Conservation (phyloP, 2,329 filamentous ascomycete genomes). For the Pyrenophora tritici-repentis region DNA sequence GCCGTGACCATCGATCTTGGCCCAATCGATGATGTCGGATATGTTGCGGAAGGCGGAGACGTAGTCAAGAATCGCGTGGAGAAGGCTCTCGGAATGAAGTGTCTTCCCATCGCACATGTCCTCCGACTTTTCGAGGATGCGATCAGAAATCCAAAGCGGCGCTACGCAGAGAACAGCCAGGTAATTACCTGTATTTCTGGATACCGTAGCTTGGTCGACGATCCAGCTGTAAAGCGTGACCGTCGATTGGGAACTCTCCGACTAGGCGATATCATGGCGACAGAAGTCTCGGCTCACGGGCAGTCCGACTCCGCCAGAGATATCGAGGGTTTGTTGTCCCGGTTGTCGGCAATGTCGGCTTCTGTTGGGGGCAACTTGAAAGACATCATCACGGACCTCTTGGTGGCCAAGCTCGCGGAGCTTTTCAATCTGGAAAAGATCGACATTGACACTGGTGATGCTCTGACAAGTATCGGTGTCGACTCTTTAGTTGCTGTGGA, state of each 20-base stretch:
- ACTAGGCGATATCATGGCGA: not conserved
- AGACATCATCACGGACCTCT: not conserved
- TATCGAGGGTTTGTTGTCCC: too few relatives aligned
- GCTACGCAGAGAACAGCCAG: not conserved
- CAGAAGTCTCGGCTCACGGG: too few relatives aligned
- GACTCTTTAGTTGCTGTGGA: conserved; percentile 6
- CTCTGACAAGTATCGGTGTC: conserved; percentile 1
- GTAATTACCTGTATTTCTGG: conserved; percentile 1
- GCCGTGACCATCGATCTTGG: conserved; percentile 58
- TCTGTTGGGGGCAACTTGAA: too few relatives aligned
- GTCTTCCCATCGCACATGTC: not conserved
- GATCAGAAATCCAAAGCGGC: conserved; percentile 1
- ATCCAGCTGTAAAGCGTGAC: not conserved
- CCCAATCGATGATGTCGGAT: conserved; percentile 51
- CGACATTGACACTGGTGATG: not conserved
- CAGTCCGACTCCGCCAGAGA: not conserved
- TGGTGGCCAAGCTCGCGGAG: conserved; percentile 1
- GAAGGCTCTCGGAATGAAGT: too few relatives aligned
- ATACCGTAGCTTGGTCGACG: not conserved
- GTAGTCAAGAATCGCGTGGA: too few relatives aligned
- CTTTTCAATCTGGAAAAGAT: not conserved
- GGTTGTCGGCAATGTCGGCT: too few relatives aligned
- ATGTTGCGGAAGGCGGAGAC: conserved; percentile 36
- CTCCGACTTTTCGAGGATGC: not conserved
- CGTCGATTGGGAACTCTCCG: conserved; percentile 1